These are phyloP conservation scores for Backusella psychrophila DNA, from an alignment of 192 early-diverging fungal species.

Conservation along the genomic window DNA sequence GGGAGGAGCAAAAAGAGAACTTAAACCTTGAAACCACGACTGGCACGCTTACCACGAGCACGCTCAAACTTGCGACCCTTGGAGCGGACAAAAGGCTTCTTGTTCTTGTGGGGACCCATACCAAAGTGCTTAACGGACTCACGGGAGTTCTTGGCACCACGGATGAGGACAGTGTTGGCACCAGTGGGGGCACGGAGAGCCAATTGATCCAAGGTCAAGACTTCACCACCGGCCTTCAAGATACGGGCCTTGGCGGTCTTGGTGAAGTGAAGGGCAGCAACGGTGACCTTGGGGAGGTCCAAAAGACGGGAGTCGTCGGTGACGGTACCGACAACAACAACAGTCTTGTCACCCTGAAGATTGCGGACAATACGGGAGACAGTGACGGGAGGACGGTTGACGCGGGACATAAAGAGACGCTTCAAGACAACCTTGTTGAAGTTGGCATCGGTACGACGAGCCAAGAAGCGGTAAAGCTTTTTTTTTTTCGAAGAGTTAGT, in stretches of 20 bases:
- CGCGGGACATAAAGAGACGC: slow-evolving; percentile 97
- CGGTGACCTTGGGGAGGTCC: slow-evolving; percentile 91
- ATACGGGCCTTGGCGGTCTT: slow-evolving; percentile 95
- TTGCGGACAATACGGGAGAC: slow-evolving; percentile 84
- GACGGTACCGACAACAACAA: slow-evolving; percentile 94
- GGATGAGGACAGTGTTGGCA: slow-evolving; percentile 91
- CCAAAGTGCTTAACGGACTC: no score
- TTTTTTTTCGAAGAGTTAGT: not conserved
- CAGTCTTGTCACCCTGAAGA: slow-evolving; percentile 82
- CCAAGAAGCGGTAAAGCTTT: slow-evolving; percentile 98
- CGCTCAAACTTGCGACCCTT: no score
- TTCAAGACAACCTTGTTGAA: slow-evolving; percentile 99
- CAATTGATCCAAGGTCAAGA: slow-evolving; percentile 98
- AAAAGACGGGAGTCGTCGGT: slow-evolving; percentile 95
- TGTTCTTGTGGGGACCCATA: no score
- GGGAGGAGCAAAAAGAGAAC: not conserved
- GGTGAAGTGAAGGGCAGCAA: slow-evolving; percentile 95
- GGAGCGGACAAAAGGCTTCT: no score
- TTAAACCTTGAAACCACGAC: slow-evolving; percentile 67
- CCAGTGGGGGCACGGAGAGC: slow-evolving; percentile 97
- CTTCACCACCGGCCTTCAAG: slow-evolving; percentile 98
- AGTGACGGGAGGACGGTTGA: slow-evolving; percentile 95
- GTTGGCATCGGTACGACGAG: slow-evolving; percentile 95
- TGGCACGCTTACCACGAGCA: no score
- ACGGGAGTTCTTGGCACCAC: slow-evolving; percentile 72